Conservation (phyloP, 495 filamentous ascomycete genomes). For the Penicillium odoratum region DNA sequence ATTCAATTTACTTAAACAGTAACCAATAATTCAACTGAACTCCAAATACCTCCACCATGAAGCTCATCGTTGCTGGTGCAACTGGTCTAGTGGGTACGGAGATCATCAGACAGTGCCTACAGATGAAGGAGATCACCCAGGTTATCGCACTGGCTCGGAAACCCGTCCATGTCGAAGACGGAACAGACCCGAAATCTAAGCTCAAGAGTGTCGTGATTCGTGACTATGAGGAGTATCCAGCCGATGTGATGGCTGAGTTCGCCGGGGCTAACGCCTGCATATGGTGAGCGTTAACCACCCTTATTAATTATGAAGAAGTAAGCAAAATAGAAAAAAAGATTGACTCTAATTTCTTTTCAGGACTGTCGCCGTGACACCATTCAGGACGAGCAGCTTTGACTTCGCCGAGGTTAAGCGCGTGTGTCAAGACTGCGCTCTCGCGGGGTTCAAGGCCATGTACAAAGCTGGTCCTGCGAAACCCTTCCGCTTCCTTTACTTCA, state of each 20-base stretch:
- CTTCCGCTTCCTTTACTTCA: constrained; percentile 50
- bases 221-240: constrained; percentile 45
- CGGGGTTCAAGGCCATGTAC: constrained; percentile 40
- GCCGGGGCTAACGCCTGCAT: constrained; percentile 52
- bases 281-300: constrained; percentile 33
- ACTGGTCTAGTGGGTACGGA: constrained; percentile 49
- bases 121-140: constrained; percentile 36
- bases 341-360: not conserved
- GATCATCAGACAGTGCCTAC: constrained; percentile 44
- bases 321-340: not conserved
- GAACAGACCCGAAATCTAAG: constrained; percentile 30
- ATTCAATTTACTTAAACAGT: no score
- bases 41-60: constrained; percentile 34
- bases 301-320: not conserved
- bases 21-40: no score
- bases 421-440: constrained; percentile 43
- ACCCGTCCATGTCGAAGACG: constrained; percentile 25
- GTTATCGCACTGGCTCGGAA: constrained; percentile 44
- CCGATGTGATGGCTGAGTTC: constrained; percentile 38
- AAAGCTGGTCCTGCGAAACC: constrained; percentile 14
- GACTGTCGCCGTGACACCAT: constrained; percentile 42
- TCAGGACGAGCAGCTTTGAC: constrained; percentile 29
- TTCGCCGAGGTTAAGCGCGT: constrained; percentile 43
- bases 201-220: constrained; percentile 37
- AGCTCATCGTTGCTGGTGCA: constrained; percentile 52